Conservation (phyloP, 805 yeast species). For the Limtongozyma cylindracea region DNA sequence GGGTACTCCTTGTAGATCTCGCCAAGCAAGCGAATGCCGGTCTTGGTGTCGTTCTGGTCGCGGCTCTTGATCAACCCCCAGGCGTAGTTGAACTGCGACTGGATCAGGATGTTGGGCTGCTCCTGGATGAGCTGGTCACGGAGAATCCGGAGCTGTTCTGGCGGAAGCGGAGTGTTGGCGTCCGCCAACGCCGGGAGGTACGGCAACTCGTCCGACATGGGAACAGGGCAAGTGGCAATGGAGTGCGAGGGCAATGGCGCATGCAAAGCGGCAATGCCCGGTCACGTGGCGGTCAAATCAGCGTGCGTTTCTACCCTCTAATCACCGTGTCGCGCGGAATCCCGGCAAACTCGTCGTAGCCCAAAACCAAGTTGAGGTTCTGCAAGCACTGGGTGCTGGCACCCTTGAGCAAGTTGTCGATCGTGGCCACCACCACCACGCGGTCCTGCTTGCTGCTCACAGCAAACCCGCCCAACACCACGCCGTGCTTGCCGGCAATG, state of each 20-base stretch:
- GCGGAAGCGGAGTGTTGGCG: constrained; percentile 27
- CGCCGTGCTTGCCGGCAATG: constrained; percentile 85
- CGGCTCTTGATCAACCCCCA: constrained; percentile 82
- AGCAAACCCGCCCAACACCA: constrained; percentile 86
- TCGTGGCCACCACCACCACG: constrained; percentile 84
- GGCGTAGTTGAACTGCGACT: constrained; percentile 78
- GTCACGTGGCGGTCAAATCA: no score
- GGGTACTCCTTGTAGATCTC: constrained; percentile 55
- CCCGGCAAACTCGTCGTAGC: constrained; percentile 87
- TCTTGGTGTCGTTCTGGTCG: constrained; percentile 34
- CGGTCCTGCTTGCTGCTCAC: constrained; percentile 75
- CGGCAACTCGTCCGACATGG: no score
- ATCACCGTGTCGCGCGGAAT: no score
- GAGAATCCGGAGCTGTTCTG: constrained; percentile 52
- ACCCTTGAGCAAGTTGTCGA: constrained; percentile 89
- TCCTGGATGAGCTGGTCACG: constrained; percentile 60
- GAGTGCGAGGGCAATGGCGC: no score
- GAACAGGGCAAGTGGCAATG: no score
- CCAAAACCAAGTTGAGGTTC: constrained; percentile 74
- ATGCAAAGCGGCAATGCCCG: no score
- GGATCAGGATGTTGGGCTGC: constrained; percentile 63
- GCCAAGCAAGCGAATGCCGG: constrained; percentile 57
- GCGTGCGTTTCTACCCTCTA: no score
- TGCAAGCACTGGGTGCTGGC: constrained; percentile 98
- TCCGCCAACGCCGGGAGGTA: constrained; percentile 18